Base-by-base conservation (phyloP, 1,139 yeast species). In the Maudiozyma humilis region DNA sequence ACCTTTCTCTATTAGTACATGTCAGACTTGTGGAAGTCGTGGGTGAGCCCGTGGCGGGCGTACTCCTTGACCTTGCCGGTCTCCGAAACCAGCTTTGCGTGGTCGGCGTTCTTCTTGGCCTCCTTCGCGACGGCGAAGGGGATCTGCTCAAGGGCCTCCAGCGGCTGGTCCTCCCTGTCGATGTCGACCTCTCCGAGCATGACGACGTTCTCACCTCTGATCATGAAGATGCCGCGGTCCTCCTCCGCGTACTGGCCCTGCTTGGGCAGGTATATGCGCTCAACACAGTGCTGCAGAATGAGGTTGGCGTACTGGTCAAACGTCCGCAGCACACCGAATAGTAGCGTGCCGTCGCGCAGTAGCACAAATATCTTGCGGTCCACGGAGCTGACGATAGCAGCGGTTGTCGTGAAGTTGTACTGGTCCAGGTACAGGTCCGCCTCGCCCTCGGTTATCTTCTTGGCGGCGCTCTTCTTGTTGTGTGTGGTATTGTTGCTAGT, bases 141-240 rank as follows among this genome's bases (percentile, higher is more conserved):
- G 30, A 85, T 70, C 57, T 76, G 77, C 47, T 73, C 69, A 62
- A 79, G 70, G 16, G 67, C 65, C 38, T 72, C 72, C 58, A 84
- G 71, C 47, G 84, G 82, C 49, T 71, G 77, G 59, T 84, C 95
- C 64, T 89, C 96, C 53, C 70, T 76, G 59, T 87, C 96, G 51
- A 88, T 83, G 63, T 91, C 96, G 33, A 91, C 75, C 62, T 91
- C 97, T 18, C 98, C 98, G 65, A 91, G 67, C 79, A 89, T 78
- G n/a, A 89, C 94, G 14, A 91, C 94, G 58, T 91, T 91, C 65
- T 91, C 99, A 50, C 99, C 98, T 67, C 98, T 83, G 33, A 93
- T 83, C 71, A 93, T 78, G 59, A 82, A 83, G 42, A 87, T 87
- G 1, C 95, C 95, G 44, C 87, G 75, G 47, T 75, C 73, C 20